Percentiles rank a stretch among this genome's conserved stretches.
Evolutionary conservation across 441 rosid species (phyloP).

Genomic region (Arabidopsis lyrata): DNA sequence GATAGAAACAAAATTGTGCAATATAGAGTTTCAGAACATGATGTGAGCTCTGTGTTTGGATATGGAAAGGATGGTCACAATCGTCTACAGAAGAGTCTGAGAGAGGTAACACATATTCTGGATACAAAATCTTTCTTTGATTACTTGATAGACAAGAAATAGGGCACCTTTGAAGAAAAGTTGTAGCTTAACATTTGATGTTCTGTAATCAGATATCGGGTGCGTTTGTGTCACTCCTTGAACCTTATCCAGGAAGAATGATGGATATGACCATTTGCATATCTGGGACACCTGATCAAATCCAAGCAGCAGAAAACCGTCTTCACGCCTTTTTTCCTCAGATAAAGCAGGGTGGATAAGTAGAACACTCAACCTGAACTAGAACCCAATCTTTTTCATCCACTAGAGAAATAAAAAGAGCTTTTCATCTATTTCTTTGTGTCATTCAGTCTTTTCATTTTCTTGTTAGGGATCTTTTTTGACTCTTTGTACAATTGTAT

Average conservation of each 20-base stretch:
- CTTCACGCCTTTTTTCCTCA: conserved; percentile 72
- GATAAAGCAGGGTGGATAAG: conserved; percentile 38
- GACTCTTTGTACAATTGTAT: not conserved
- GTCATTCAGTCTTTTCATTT: not conserved
- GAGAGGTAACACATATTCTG: conserved; percentile 59
- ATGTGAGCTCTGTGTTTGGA: conserved; percentile 53
- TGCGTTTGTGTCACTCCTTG: conserved; percentile 73
- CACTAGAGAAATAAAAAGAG: not conserved
- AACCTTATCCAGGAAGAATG: conserved; percentile 56
- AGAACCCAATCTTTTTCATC: not conserved
- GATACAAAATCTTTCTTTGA: not conserved
- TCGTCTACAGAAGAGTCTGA: conserved; percentile 49
- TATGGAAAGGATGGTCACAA: conserved; percentile 48
- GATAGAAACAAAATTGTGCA: conserved; percentile 42
- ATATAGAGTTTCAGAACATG: conserved; percentile 65
- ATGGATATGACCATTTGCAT: conserved; percentile 52
- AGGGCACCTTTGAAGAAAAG: not conserved
- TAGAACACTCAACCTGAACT: not conserved
- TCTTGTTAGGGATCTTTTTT: not conserved
- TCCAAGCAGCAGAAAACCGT: conserved; percentile 73
- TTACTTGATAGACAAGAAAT: conserved; percentile 1
- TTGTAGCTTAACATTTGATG: conserved; percentile 32
- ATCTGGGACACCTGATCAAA: conserved; percentile 82
- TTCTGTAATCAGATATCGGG: conserved; percentile 71
- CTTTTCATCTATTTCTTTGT: not conserved